phyloP scores from a whole-genome alignment of 768 basidiomycete genomes.

The Tylopilus plumbeoviolaceoides region DNA sequence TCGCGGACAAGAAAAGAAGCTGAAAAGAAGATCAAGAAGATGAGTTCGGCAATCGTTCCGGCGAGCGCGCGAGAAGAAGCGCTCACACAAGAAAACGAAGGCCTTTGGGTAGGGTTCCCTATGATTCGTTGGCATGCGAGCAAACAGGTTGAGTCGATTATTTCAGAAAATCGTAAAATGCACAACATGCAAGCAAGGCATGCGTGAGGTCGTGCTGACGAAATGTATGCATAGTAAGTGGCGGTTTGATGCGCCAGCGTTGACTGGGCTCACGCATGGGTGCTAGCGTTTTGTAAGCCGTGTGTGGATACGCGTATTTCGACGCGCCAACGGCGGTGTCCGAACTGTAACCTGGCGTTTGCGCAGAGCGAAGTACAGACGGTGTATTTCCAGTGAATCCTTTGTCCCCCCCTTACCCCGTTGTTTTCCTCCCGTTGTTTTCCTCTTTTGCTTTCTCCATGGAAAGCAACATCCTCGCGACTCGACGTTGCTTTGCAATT shows the following conservation, averaged over 20 bases:
- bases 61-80: slow-evolving; percentile 31
- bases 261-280: not conserved
- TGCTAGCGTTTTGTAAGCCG: slow-evolving; percentile 74
- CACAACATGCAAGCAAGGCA: slow-evolving; percentile 75
- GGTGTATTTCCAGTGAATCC: slow-evolving; percentile 51
- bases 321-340: slow-evolving; percentile 92
- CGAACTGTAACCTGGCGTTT: slow-evolving; percentile 80
- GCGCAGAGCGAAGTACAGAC: slow-evolving; percentile 78
- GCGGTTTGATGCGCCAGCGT: not conserved
- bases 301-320: slow-evolving; percentile 86
- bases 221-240: slow-evolving; percentile 91
- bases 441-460: too few species aligned
- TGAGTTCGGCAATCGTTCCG: slow-evolving; percentile 29
- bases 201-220: slow-evolving; percentile 76
- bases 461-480: too few species aligned
- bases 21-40: slow-evolving; percentile 50
- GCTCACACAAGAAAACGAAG: slow-evolving; percentile 47
- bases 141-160: not conserved
- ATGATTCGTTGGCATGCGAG: not conserved
- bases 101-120: slow-evolving; percentile 47
- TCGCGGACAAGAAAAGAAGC: slow-evolving; percentile 45
- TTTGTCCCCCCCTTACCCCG: not conserved
- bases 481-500: not conserved
- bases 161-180: slow-evolving; percentile 78
- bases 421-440: not conserved